Evolutionary conservation across 148 eudicot genomes (phyloP), one percentile per base, ranked within the genome.

Genomic region (Vaccinium corymbosum): DNA sequence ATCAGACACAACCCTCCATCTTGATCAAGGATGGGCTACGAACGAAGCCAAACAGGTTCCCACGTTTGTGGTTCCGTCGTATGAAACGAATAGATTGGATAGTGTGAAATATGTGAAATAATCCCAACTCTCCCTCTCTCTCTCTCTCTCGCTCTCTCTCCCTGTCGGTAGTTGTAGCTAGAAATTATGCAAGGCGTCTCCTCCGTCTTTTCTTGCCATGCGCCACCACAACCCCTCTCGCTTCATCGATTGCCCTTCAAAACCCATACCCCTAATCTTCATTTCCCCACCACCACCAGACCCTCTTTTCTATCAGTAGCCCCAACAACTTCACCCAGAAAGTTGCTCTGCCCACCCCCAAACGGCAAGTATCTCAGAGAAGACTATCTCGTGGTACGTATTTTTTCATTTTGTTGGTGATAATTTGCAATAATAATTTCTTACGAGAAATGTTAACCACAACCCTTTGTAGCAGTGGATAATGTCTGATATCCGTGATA

Each of bases 331-430:
- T 71, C 87, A 11, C 76, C 57, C 8, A 89, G 79, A 85, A 91
- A 87, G 70, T 83, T 91, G 73, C 86, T 89, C 20, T 92, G 94
- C 85, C 88, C 75, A 84, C 94, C 97, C 82, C 92, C 93, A 71
- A 82, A 85, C 48, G 98, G 91, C 25, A 91, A 96, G 86, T 90
- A 90, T 88, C 80, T 96, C 87, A 81, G 93, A 76, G 93, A 96
- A 83, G 95, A 94, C 87, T 96, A 94, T 86, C 95, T 96, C 84
- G 98, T 96, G 95, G 99, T 96, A 91, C 42, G 83, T 17, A 49
- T 71, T 51, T 42, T 14, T 11, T 78, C 25, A 27, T 22, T 64
- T 6, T 15, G 52, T 53, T 12, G 7, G 8, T 35, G 12, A 52
- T 52, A 32, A 20, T 27, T 50, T 71, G 38, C 15, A 13, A 38